These are phyloP conservation scores for Chlorella vulgaris DNA, from an alignment of 139 green algal genomes.

Conservation along the genomic window DNA sequence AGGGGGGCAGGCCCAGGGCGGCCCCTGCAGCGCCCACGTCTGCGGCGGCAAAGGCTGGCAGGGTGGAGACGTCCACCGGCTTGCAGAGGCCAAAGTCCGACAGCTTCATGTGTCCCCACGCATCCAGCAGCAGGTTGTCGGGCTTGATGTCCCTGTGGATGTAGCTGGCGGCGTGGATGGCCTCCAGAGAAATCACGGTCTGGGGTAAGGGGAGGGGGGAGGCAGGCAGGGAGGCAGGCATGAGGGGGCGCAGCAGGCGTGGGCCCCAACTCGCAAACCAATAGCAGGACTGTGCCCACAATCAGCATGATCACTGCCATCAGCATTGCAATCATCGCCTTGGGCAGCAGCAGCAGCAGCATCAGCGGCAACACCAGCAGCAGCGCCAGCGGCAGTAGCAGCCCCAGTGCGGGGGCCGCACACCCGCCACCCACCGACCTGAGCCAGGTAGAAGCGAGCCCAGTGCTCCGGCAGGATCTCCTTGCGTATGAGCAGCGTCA, in stretches of 20 bases:
- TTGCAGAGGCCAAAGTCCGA: constrained; percentile 99
- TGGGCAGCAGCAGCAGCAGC: too few species aligned
- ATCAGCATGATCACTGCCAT: too few species aligned
- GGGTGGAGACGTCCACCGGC: constrained; percentile 76
- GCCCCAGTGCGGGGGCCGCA: background rate
- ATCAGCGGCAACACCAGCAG: too few species aligned
- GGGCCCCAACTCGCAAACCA: too few species aligned
- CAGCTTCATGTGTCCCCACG: constrained; percentile 93
- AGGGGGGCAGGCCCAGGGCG: constrained; percentile 13
- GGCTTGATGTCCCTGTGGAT: constrained; percentile 99
- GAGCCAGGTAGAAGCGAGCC: constrained; percentile 46
- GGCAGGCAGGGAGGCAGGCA: background rate
- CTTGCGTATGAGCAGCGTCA: constrained; percentile 98
- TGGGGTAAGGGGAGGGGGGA: background rate
- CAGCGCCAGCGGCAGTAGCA: too few species aligned
- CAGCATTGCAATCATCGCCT: too few species aligned
- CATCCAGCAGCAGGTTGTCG: constrained; percentile 95
- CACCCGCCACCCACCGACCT: constrained; percentile 4
- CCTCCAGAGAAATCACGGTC: constrained; percentile 85
- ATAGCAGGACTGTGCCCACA: too few species aligned
- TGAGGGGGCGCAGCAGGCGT: background rate
- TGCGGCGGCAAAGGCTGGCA: constrained; percentile 55
- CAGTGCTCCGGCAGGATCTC: constrained; percentile 90
- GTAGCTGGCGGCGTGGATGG: constrained; percentile 89
- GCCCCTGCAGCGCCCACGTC: background rate